phyloP scores from a whole-genome alignment of 768 basidiomycete genomes.

The Suillus occidentalis region DNA sequence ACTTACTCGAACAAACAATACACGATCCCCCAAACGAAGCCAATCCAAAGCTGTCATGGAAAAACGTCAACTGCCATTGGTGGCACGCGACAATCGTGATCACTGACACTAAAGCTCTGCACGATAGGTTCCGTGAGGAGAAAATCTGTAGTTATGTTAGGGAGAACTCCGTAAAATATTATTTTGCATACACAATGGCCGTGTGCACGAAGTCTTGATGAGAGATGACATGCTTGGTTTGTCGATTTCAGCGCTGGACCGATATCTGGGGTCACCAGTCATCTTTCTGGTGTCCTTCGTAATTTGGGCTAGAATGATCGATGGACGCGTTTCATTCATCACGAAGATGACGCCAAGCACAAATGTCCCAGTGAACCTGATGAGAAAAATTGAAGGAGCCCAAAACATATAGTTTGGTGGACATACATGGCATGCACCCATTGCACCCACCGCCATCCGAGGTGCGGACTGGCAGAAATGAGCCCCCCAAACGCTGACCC shows the following conservation, averaged over 20 bases:
- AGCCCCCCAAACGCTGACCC: conserved; percentile 66
- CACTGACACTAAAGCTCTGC: conserved; percentile 63
- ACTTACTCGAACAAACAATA: conserved; percentile 63
- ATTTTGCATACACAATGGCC: conserved; percentile 61
- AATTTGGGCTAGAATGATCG: conserved; percentile 66
- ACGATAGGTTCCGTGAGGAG: conserved; percentile 63
- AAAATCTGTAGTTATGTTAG: conserved; percentile 18
- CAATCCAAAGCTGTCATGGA: conserved; percentile 54
- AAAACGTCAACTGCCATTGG: not conserved
- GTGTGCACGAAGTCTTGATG: conserved; percentile 66
- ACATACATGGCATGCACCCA: conserved; percentile 70
- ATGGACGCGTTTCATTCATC: conserved; percentile 71
- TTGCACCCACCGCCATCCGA: conserved; percentile 81
- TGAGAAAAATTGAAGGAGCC: not conserved
- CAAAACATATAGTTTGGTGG: conserved; percentile 5
- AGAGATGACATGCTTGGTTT: conserved; percentile 50
- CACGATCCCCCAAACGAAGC: conserved; percentile 73
- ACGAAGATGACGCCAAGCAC: conserved; percentile 49
- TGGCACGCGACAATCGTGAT: not conserved
- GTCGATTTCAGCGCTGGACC: conserved; percentile 63
- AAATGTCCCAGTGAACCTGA: conserved; percentile 53
- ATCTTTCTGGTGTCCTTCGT: conserved; percentile 64
- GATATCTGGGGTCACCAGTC: conserved; percentile 60
- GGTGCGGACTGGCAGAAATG: conserved; percentile 54
- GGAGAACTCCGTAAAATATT: not conserved